Base-by-base conservation (phyloP, 176 grass and related monocot species). In the Zizania latifolia region DNA sequence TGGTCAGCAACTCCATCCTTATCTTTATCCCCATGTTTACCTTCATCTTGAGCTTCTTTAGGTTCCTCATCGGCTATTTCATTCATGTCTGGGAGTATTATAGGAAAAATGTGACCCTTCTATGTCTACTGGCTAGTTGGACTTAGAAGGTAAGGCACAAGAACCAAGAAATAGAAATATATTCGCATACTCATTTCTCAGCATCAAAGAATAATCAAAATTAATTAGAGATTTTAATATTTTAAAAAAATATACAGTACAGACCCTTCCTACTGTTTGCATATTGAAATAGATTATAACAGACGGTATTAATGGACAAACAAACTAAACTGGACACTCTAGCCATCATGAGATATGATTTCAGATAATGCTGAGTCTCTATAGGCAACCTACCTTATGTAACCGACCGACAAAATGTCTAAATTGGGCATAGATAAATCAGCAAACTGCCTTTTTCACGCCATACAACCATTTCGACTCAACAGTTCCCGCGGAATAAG, bases 71-170 rank as follows among this genome's bases (percentile, higher is more conserved):
- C 39, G 44, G 29, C 23, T 43, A 71, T 39, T 70, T 75, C 75
- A 35, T 56, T 75, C 43, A 12, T 53, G 28, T 59, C 76, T 89
- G 77, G n/a, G 31, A 66, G 31, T 58, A 75, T 71, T 6, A 65
- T 13, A 84, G 30, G 17, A n/a, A 79, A 76, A 77, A 71, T 10
- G 32, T 37, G 4, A 70, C 21, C n/a, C 4, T 13, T 14, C 55
- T 72, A 56, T 41, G 19, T 56, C 39, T 29, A 62, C 4, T 2
- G 32, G 56, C 38, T 62, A n/a, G 54, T 59, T 34, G 10, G 8
- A 57, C 24, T 41, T 15, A 31, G 32, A 40, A 30, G 38, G 29
- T 34, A 83, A 43, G 62, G 0, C 34, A 80, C 21, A 57, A 68
- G 8, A 77, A 70, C 29, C 17, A 76, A 10, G 10, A 8, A 68